phyloP scores from a whole-genome alignment of 192 early-diverging fungal species.

The Tieghemiomyces parasiticus region DNA sequence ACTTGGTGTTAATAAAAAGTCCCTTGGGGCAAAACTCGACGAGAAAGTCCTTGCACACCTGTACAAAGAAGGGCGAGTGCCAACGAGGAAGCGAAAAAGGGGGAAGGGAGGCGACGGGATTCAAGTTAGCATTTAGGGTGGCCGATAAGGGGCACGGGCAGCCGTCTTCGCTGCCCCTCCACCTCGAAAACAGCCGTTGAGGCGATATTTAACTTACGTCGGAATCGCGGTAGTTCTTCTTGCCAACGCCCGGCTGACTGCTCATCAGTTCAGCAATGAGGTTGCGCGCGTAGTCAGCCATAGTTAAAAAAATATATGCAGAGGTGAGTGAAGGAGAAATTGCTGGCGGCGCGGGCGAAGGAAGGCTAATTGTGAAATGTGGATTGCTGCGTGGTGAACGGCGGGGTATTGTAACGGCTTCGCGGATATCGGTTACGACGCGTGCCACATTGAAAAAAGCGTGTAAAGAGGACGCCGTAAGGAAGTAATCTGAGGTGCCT shows the following conservation, averaged over 20 bases:
- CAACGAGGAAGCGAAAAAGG: neutral
- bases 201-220: neutral
- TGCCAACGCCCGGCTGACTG: neutral
- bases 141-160: too few relatives aligned
- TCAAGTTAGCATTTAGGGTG: neutral
- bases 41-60: conserved; percentile 65
- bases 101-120: neutral
- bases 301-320: neutral
- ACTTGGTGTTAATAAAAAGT: conserved; percentile 80
- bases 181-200: too few relatives aligned
- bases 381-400: too few relatives aligned
- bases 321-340: too few relatives aligned
- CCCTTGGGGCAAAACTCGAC: conserved; percentile 71
- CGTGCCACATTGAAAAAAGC: too few relatives aligned
- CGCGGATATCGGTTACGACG: too few relatives aligned
- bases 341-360: too few relatives aligned
- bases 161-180: too few relatives aligned
- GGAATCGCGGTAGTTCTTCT: neutral
- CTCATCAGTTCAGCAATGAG: neutral
- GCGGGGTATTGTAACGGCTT: too few relatives aligned
- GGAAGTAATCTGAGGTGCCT: too few relatives aligned
- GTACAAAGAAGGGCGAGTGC: neutral
- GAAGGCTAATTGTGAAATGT: too few relatives aligned
- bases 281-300: neutral
- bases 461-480: too few relatives aligned